These are phyloP conservation scores for Serpula lacrymans DNA, from an alignment of 768 basidiomycete genomes.

Conservation along the genomic window DNA sequence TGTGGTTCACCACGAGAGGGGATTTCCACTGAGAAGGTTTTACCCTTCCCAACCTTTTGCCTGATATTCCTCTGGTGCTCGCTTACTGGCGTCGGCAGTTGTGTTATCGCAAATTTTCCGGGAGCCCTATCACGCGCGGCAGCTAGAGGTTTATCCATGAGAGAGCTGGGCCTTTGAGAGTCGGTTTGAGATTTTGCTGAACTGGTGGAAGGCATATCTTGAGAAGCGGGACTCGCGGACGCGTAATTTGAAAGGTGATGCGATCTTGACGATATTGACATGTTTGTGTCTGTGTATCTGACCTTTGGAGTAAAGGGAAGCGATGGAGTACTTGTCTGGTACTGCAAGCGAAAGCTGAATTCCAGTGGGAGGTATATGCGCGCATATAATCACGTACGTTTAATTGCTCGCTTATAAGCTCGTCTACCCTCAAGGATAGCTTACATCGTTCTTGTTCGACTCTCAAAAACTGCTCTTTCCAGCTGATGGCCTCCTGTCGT, in stretches of 20 bases:
- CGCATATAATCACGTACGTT: constrained; percentile 32
- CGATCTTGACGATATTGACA: constrained; percentile 11
- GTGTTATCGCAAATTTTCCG: constrained; percentile 11
- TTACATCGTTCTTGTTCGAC: constrained; percentile 67
- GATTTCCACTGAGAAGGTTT: no score
- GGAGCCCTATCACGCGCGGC: no score
- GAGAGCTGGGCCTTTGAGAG: no score
- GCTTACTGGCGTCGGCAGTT: constrained; percentile 29
- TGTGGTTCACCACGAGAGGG: no score
- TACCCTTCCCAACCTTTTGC: constrained; percentile 15
- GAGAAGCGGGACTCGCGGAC: constrained; percentile 20
- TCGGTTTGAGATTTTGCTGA: not conserved
- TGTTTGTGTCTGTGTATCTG: constrained; percentile 19
- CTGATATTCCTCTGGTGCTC: constrained; percentile 25
- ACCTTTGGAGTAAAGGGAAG: constrained; percentile 34
- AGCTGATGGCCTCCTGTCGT: constrained; percentile 53
- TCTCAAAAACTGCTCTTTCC: constrained; percentile 78
- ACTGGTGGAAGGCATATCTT: no score
- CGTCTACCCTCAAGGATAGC: constrained; percentile 55
- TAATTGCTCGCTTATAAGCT: constrained; percentile 50
- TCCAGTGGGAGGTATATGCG: not conserved
- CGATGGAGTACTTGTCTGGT: constrained; percentile 14
- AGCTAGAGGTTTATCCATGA: no score
- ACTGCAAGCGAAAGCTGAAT: constrained; percentile 2
- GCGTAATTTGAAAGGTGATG: constrained; percentile 27